Evolutionary conservation across 192 early-diverging fungal genomes (phyloP).

Genomic region (Ramicandelaber brevisporus): DNA sequence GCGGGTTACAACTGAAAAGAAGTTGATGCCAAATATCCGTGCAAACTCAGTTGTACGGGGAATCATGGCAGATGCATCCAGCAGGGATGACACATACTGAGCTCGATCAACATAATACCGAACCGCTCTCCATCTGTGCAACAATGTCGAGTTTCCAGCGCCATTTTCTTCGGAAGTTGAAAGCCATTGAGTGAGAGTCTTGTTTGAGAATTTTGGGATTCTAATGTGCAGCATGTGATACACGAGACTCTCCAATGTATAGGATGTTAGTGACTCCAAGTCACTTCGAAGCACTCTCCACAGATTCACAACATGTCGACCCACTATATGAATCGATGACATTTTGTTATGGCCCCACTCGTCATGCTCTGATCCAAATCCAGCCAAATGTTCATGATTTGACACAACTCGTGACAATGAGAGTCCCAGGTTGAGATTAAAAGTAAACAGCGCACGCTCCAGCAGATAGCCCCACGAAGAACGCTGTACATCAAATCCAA

Average conservation of each 20-base stretch:
- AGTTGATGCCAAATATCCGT: slow-evolving; percentile 75
- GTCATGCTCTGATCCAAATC: slow-evolving; percentile 3
- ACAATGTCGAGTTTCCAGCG: slow-evolving; percentile 7
- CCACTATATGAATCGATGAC: slow-evolving; percentile 30
- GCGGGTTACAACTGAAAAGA: slow-evolving; percentile 58
- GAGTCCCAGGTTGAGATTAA: slow-evolving; percentile 13
- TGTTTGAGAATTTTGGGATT: slow-evolving; percentile 31
- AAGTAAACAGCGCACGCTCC: slow-evolving; percentile 19
- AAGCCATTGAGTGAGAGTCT: slow-evolving; percentile 43
- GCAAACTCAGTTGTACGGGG: slow-evolving; percentile 59
- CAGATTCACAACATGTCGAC: slow-evolving; percentile 66
- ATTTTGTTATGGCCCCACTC: slow-evolving; percentile 34
- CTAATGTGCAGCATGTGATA: slow-evolving; percentile 44
- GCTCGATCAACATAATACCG: slow-evolving; percentile 42
- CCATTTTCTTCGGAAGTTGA: no score
- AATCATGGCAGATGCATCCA: slow-evolving; percentile 43
- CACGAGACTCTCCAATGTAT: slow-evolving; percentile 49
- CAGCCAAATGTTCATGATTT: background rate
- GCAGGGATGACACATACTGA: slow-evolving; percentile 32
- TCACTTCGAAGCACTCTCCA: slow-evolving; percentile 70
- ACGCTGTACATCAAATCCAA: slow-evolving; percentile 67
- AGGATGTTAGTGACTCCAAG: slow-evolving; percentile 44
- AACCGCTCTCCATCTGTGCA: slow-evolving; percentile 29
- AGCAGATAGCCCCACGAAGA: slow-evolving; percentile 78
- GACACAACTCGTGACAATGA: slow-evolving; percentile 20